These are phyloP conservation scores for Nothophytophthora sp. DNA, from an alignment of 352 stramenopile species.

Conservation along the genomic window DNA sequence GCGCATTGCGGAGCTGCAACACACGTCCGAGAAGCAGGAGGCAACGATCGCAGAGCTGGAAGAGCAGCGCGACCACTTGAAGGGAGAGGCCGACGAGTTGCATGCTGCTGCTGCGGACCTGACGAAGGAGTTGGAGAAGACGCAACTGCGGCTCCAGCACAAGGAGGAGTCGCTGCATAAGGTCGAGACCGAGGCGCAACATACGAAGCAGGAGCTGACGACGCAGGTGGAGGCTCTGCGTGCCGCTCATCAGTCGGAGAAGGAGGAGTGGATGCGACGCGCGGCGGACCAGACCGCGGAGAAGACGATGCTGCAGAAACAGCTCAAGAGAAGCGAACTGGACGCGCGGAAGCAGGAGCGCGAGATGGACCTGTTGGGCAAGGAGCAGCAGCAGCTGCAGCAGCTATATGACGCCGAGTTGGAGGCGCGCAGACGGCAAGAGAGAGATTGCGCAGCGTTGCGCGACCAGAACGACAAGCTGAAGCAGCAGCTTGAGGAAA, in stretches of 20 bases:
- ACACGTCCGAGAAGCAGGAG: conserved; percentile 38
- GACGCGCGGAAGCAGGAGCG: conserved; percentile 24
- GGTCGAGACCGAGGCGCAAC: conserved; percentile 27
- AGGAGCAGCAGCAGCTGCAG: conserved; percentile 45
- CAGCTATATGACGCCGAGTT: conserved; percentile 36
- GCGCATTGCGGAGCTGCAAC: conserved; percentile 43
- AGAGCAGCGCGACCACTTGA: conserved; percentile 26
- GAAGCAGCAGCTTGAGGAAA: conserved; percentile 20
- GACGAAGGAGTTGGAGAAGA: conserved; percentile 60
- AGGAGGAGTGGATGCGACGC: conserved; percentile 65
- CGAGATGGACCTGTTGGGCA: conserved; percentile 43
- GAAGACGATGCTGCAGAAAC: conserved; percentile 50
- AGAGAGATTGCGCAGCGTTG: conserved; percentile 28
- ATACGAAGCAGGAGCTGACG: conserved; percentile 36
- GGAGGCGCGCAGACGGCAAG: conserved; percentile 16
- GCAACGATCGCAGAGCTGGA: conserved; percentile 32
- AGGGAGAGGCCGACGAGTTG: conserved; percentile 33
- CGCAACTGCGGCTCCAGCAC: conserved; percentile 47
- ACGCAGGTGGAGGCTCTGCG: conserved; percentile 40
- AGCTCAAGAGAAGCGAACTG: conserved; percentile 44
- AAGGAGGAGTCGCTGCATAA: conserved; percentile 37
- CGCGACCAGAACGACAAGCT: conserved; percentile 25
- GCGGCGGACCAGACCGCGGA: conserved; percentile 64
- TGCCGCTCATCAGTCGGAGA: conserved; percentile 38
- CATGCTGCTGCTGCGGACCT: conserved; percentile 24